Evolutionary conservation across 331 rosid genomes (phyloP), one percentile per base, ranked within the genome.

Genomic region (Pyrus hybrid): DNA sequence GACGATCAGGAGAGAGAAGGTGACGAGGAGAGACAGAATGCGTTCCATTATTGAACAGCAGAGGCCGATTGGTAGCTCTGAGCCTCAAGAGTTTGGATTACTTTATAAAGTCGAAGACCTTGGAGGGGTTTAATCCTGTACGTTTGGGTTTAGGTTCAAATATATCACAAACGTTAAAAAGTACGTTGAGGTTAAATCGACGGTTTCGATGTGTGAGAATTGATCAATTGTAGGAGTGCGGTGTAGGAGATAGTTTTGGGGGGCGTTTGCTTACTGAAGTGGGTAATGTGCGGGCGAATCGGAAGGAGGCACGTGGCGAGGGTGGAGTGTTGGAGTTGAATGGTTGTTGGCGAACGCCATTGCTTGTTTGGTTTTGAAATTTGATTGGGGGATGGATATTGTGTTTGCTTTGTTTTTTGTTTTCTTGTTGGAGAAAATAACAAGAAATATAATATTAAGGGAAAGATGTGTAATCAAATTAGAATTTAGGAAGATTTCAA

Each of bases 11-110:
- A 88, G 54, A 23, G 82, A 21, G 65, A 79, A 76, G 2, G 61
- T 5, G 11, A 71, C 14, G 33, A 80, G 21, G 58, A 83, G 73
- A 18, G 79, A 35, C 35, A 82, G 66, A 26, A 22, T 53, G 5
- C 58, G 81, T 53, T 83, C 72, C 96, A 92, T 92, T 32, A 2
- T 20, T 17, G 9, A 41, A 41, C 47, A 41, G 25, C 8, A 18
- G 32, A 33, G 35, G 5, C 10, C 4, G 7, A 32, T 20, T 21
- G 63, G 23, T n/a, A 22, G 77, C 23, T 30, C 37, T 33, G 35
- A 13, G 8, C 14, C 45, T 22, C 14, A 8, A 60, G 57, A 25
- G 73, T 20, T 3, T 26, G 20, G 61, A 17, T 37, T 16, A 13
- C 62, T 18, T 76, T 81, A 76, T 81, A 71, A 53, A 43, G 69